Evolutionary conservation across 2,329 filamentous ascomycete species (phyloP).

Genomic region (Neopestalotiopsis clavispora): DNA sequence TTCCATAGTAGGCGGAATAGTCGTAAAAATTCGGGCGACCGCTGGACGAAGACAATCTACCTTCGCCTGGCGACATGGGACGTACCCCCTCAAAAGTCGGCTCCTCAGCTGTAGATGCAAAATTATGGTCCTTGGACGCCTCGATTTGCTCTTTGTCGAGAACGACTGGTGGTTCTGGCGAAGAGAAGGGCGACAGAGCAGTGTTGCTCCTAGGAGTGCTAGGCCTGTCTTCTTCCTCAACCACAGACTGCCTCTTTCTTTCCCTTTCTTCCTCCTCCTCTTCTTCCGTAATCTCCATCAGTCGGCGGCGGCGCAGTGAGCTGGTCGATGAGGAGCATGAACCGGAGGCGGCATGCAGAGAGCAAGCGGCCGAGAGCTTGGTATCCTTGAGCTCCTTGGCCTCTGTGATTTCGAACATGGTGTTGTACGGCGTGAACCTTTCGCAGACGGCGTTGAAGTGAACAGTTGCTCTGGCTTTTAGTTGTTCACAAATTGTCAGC

Average conservation of each 20-base stretch:
- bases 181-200: conserved; percentile 30
- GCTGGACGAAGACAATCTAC: conserved; percentile 58
- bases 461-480: conserved; percentile 77
- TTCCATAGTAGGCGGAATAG: conserved; percentile 58
- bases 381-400: conserved; percentile 85
- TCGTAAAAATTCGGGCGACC: conserved; percentile 55
- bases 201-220: conserved; percentile 28
- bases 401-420: conserved; percentile 75
- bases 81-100: conserved; percentile 56
- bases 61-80: conserved; percentile 46
- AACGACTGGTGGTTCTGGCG: conserved; percentile 45
- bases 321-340: conserved; percentile 86
- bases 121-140: conserved; percentile 54
- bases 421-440: conserved; percentile 84
- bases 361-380: conserved; percentile 85
- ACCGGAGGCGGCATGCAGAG: conserved; percentile 83
- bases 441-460: conserved; percentile 72
- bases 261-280: conserved; percentile 75
- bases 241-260: conserved; percentile 61
- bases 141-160: conserved; percentile 58
- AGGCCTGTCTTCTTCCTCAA: conserved; percentile 51
- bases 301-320: conserved; percentile 74
- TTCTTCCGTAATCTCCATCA: conserved; percentile 95
- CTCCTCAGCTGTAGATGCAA: conserved; percentile 54
- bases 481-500: not conserved